Base-by-base conservation (phyloP, 1,284 basidiomycete genomes). In the Leccinum discolor region DNA sequence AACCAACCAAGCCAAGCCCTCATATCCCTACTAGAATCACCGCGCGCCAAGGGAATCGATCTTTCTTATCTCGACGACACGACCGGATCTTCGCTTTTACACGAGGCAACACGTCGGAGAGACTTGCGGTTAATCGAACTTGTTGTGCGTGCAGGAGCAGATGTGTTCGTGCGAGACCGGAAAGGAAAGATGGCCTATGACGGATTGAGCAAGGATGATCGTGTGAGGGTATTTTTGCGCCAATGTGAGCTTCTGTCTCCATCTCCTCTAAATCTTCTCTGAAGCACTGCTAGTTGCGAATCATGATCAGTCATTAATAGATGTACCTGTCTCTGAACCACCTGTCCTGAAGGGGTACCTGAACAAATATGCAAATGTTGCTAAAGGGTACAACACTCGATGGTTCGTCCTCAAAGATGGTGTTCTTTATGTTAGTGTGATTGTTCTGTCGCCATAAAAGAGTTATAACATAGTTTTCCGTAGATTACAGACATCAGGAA, bases 361-460 rank as follows among this genome's bases (percentile, higher is more conserved):
- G 18, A 93, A 91, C 74, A 97, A 97, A 78, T 97, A 95, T 76
- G 90, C 92, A 5, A 97, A 96, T 71, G 90, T 96, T 50, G 94
- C 94, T 0, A 88, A 89, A 70, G 96, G 97, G 0, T 98, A 96
- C 79, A 92, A 91, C 71, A 93, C 93, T 0, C 85, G 97, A 0
- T 99, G 96, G 95, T 98, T 99, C 74, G 95, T 98, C 0, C 85
- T 99, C 47, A 89, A 93, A 71, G 88, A 93, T 67, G 97, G 95
- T 5, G 83, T 92, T 40, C 80, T 97, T 11, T 94, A 32, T 96
- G 93, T 91, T 74, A 50, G 89, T 83, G 8, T 40, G 59, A 57
- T n/a, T 54, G 26, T 61, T 57, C 6, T 60, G 26, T 61, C 18
- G 4, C 29, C 4, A 60, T 50, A 64, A 32, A 54, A 23, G 23